phyloP scores from a whole-genome alignment of 1,284 basidiomycete genomes.

The Moniliophthora roreri region DNA sequence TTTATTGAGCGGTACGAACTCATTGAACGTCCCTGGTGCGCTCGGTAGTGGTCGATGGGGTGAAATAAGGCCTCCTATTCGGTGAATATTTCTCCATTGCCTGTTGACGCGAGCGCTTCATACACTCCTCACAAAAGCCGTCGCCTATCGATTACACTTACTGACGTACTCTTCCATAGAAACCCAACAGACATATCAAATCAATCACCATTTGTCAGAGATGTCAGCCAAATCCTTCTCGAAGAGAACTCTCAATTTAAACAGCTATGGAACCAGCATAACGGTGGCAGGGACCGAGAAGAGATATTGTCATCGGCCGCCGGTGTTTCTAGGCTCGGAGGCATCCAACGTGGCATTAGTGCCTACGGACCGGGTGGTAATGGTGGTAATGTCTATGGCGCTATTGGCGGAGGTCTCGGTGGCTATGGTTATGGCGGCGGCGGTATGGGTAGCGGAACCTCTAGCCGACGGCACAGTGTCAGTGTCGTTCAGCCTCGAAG shows the following conservation, averaged over 20 bases:
- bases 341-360: neutral
- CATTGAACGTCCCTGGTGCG: constrained; percentile 52
- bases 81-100: neutral
- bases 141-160: neutral
- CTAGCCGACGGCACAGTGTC: constrained; percentile 83
- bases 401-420: constrained; percentile 26
- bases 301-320: constrained; percentile 51
- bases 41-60: constrained; percentile 37
- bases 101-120: neutral
- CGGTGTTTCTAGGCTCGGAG: constrained; percentile 1
- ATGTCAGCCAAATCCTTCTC: constrained; percentile 73
- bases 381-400: constrained; percentile 5
- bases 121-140: neutral
- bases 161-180: constrained; percentile 24
- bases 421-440: constrained; percentile 6
- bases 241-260: constrained; percentile 68
- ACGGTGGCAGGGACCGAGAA: constrained; percentile 23
- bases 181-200: constrained; percentile 65
- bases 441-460: constrained; percentile 65
- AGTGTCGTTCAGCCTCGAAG: constrained; percentile 78
- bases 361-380: neutral
- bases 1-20: constrained; percentile 39
- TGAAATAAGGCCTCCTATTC: constrained; percentile 60
- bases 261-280: constrained; percentile 52
- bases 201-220: constrained; percentile 78